Evolutionary conservation across 208 protist genomes (phyloP).

Genomic region (Sergeia podlipaevii): DNA sequence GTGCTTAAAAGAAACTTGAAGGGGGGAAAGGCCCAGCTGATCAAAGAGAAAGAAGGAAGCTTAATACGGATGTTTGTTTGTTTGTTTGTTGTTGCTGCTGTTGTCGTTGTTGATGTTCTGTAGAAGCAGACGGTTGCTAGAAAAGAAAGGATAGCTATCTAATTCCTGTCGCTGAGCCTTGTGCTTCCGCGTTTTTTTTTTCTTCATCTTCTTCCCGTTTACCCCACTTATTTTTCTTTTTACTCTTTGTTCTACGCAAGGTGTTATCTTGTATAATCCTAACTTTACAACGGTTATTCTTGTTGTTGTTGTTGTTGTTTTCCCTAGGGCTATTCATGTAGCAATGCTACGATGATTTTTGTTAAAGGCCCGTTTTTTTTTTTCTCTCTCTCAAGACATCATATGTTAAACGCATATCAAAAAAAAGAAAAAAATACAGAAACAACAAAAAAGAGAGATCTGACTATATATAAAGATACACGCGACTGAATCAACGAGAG

Average conservation of each 20-base stretch:
- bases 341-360: too few relatives aligned
- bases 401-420: too few relatives aligned
- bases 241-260: conserved; percentile 1
- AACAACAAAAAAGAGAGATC: conserved; percentile 9
- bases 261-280: conserved; percentile 13
- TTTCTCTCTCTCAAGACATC: not conserved
- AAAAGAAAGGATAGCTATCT: too few relatives aligned
- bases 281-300: not conserved
- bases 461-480: not conserved
- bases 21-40: too few relatives aligned
- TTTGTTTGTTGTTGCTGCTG: too few relatives aligned
- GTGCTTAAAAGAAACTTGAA: too few relatives aligned
- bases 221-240: not conserved
- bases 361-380: conserved; percentile 3
- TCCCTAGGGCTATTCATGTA: not conserved
- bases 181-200: conserved; percentile 6
- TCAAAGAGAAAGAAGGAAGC: too few relatives aligned
- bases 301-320: conserved; percentile 8
- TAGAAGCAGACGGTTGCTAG: too few relatives aligned
- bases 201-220: conserved; percentile 3
- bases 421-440: conserved; percentile 13
- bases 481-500: conserved; percentile 1
- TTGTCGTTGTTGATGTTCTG: too few relatives aligned
- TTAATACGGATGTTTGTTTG: too few relatives aligned
- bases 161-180: too few relatives aligned